These are phyloP conservation scores for Fusarium sp. DNA, from an alignment of 2,329 filamentous ascomycete species.

Conservation along the genomic window DNA sequence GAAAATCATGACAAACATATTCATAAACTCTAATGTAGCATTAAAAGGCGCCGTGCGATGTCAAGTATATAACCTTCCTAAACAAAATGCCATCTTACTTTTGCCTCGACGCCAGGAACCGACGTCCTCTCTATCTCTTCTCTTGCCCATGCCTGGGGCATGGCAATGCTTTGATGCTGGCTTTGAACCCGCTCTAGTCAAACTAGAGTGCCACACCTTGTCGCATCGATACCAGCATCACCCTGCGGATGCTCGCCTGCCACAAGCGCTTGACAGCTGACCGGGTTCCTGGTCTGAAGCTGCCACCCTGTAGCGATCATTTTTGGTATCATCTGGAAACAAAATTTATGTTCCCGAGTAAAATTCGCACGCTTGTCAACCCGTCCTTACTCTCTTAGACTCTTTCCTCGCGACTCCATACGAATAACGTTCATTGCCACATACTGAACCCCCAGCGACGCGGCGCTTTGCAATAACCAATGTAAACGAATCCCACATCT, in stretches of 20 bases:
- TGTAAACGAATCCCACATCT: constrained; percentile 40
- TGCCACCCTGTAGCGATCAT: constrained; percentile 22
- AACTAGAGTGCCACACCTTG: constrained; percentile 5
- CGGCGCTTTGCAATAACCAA: constrained; percentile 14
- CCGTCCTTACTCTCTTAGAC: constrained; percentile 16
- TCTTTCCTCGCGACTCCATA: constrained; percentile 15
- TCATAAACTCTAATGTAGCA: constrained; percentile 37
- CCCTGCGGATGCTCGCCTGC: constrained; percentile 22
- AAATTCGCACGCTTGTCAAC: constrained; percentile 38
- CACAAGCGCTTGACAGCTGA: constrained; percentile 18
- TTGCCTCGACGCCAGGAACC: constrained; percentile 34
- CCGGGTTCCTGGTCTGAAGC: constrained; percentile 18
- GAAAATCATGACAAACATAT: constrained; percentile 1
- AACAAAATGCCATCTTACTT: constrained; percentile 37
- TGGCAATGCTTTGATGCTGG: constrained; percentile 7
- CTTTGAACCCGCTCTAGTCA: constrained; percentile 6
- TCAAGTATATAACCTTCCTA: constrained; percentile 40
- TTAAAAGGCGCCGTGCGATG: constrained; percentile 31
- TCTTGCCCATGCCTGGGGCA: constrained; percentile 9
- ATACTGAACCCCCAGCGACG: not conserved
- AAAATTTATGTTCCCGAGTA: constrained; percentile 35
- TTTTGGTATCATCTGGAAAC: constrained; percentile 43
- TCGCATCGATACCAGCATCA: constrained; percentile 17
- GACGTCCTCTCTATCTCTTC: constrained; percentile 31
- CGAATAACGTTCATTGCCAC: constrained; percentile 23